Percentiles rank a stretch among this genome's conserved stretches.
Conservation (phyloP, 148 eudicot species). For the Fallopia convolvulus region DNA sequence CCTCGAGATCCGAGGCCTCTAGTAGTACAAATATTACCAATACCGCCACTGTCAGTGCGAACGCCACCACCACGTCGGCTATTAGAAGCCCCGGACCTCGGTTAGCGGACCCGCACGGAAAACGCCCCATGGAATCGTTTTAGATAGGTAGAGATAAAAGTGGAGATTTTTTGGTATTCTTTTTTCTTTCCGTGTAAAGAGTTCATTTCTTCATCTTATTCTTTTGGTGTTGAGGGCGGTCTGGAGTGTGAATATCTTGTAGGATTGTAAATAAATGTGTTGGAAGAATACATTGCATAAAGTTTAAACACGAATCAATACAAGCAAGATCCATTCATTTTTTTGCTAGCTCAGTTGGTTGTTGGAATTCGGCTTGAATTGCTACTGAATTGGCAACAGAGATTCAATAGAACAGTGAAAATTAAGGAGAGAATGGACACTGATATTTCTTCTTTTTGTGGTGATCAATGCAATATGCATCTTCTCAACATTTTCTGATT, state of each 20-base stretch:
- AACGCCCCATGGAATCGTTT: slow-evolving; percentile 4
- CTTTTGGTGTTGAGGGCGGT: neutral
- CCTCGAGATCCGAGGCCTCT: slow-evolving; percentile 22
- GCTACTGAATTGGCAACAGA: too few species aligned
- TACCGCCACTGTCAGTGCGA: neutral
- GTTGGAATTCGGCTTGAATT: too few species aligned
- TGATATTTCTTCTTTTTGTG: too few species aligned
- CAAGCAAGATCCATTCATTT: neutral
- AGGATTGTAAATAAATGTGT: neutral
- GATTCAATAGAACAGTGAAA: too few species aligned
- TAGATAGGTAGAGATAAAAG: neutral
- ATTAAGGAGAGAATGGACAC: too few species aligned
- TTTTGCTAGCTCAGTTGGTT: neutral
- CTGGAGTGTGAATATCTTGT: slow-evolving; percentile 9
- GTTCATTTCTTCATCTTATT: neutral
- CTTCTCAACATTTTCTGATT: too few species aligned
- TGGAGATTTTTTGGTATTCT: neutral
- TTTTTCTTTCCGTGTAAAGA: neutral
- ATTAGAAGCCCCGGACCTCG: neutral
- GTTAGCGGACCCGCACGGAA: neutral
- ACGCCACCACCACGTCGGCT: slow-evolving; percentile 14
- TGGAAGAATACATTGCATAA: neutral
- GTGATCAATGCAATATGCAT: too few species aligned
- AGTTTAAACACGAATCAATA: neutral
- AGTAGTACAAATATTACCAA: slow-evolving; percentile 14